Percentiles rank a stretch among this genome's conserved stretches.
Evolutionary conservation across 768 basidiomycete species (phyloP).

Genomic region (Amanita phalloides): DNA sequence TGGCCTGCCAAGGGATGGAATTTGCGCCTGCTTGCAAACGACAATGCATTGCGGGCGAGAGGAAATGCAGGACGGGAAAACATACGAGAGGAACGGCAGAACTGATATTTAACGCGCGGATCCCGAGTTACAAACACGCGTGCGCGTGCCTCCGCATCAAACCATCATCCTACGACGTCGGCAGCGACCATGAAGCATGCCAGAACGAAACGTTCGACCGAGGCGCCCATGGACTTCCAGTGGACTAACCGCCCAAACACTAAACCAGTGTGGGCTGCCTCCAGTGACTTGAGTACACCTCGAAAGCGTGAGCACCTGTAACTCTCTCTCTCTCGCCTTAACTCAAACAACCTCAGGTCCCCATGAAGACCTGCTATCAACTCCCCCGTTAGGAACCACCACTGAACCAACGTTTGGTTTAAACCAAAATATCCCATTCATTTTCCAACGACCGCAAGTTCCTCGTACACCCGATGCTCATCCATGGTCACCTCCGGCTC

Average conservation of each 20-base stretch:
- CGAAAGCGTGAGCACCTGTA: constrained; percentile 50
- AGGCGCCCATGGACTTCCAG: constrained; percentile 86
- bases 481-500: constrained; percentile 57
- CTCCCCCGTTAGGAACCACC: constrained; percentile 23
- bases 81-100: constrained; percentile 16
- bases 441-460: constrained; percentile 37
- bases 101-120: constrained; percentile 18
- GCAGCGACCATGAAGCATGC: constrained; percentile 11
- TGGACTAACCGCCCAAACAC: constrained; percentile 58
- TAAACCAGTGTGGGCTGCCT: constrained; percentile 48
- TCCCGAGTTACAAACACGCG: constrained; percentile 5
- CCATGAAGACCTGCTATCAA: constrained; percentile 30
- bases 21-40: constrained; percentile 19
- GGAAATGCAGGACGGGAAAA: not conserved
- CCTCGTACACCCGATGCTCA: constrained; percentile 32
- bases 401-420: constrained; percentile 48
- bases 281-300: constrained; percentile 41
- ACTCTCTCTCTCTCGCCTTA: not conserved
- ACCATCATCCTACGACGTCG: not conserved
- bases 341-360: constrained; percentile 19
- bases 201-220: constrained; percentile 43
- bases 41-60: not conserved
- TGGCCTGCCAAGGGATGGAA: constrained; percentile 46
- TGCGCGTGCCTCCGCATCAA: not conserved
- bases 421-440: constrained; percentile 62